Percentiles rank a stretch among this genome's conserved stretches.
Evolutionary conservation across 345 rosid species (phyloP).

Genomic region (Carallia pectinifolia): DNA sequence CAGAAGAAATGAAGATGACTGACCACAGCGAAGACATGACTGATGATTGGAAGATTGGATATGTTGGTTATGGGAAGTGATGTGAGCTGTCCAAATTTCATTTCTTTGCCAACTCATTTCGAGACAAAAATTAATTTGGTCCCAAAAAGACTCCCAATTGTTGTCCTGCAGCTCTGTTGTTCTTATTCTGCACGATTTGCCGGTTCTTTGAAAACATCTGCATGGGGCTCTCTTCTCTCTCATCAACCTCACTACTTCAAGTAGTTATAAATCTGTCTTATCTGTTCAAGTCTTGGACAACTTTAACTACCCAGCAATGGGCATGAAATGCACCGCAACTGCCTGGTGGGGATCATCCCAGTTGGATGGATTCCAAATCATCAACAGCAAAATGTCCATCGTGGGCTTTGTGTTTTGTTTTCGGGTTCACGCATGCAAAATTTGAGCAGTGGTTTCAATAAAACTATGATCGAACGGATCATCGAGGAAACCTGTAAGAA

Average conservation of each 20-base stretch:
- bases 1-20: too few species aligned
- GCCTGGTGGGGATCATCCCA: background rate
- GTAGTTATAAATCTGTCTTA: background rate
- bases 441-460: too few species aligned
- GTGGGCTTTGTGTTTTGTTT: background rate
- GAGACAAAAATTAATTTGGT: conserved; percentile 2
- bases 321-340: background rate
- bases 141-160: conserved; percentile 6
- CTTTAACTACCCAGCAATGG: background rate
- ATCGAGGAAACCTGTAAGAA: too few species aligned
- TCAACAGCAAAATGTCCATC: background rate
- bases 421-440: too few species aligned
- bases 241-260: conserved; percentile 13
- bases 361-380: conserved; percentile 8
- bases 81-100: background rate
- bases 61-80: too few species aligned
- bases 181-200: background rate
- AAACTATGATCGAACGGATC: too few species aligned
- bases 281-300: background rate
- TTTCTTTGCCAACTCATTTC: conserved; percentile 3
- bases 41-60: too few species aligned
- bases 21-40: too few species aligned
- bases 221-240: background rate
- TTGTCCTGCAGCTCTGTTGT: background rate
- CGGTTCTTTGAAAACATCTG: conserved; percentile 5